phyloP scores from a whole-genome alignment of 257 asterid species.

The Salvia splendens region DNA sequence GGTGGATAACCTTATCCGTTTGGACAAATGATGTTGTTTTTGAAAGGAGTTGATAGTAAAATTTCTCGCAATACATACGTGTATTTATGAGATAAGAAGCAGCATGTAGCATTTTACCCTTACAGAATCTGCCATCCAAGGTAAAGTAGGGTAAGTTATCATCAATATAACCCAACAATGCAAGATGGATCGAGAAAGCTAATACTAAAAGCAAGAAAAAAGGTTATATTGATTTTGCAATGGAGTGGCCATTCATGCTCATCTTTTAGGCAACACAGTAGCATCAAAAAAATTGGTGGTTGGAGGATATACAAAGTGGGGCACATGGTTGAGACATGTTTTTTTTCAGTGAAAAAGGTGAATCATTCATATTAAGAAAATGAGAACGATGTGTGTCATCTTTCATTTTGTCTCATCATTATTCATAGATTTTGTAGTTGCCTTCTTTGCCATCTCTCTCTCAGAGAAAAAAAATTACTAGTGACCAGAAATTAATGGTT shows the following conservation, averaged over 20 bases:
- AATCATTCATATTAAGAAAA: conserved; percentile 23
- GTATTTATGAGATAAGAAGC: too few species aligned
- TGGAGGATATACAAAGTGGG: conserved; percentile 14
- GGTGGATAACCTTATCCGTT: too few species aligned
- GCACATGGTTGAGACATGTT: conserved; percentile 81
- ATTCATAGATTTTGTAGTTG: conserved; percentile 3
- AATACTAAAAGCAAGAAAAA: not conserved
- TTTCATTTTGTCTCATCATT: not conserved
- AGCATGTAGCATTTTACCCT: too few species aligned
- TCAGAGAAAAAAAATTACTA: not conserved
- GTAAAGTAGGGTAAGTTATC: not conserved
- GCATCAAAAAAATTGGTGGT: conserved; percentile 37
- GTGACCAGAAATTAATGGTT: not conserved
- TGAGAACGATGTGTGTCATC: conserved; percentile 20
- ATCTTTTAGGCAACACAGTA: conserved; percentile 36
- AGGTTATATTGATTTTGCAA: not conserved
- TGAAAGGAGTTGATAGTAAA: too few species aligned
- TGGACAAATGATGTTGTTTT: too few species aligned
- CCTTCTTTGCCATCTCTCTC: not conserved
- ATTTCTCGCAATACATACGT: too few species aligned
- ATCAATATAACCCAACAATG: conserved; percentile 21
- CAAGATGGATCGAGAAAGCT: not conserved
- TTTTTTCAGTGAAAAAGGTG: conserved; percentile 23
- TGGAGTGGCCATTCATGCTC: conserved; percentile 34
- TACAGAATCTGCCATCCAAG: too few species aligned